Percentiles rank a stretch among this genome's conserved stretches.
phyloP scores from a whole-genome alignment of 768 basidiomycete genomes.

The Infundibulicybe gibba region DNA sequence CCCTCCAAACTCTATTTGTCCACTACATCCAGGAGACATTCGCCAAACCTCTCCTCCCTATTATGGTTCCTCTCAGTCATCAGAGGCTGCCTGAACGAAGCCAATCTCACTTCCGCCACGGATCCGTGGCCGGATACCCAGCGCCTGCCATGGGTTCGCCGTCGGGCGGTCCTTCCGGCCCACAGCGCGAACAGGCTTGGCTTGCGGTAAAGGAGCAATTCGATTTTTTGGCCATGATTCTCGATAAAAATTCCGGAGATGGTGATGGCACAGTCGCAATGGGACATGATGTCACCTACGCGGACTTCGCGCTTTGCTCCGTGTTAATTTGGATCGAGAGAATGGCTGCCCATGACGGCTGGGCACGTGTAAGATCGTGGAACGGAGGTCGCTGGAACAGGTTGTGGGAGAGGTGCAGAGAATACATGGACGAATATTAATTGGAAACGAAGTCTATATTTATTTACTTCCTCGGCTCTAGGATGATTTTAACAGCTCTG shows the following conservation, averaged over 20 bases:
- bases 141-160: conserved; percentile 8
- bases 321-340: conserved; percentile 73
- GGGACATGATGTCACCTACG: conserved; percentile 66
- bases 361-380: conserved; percentile 67
- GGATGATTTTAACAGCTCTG: no score
- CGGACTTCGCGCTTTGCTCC: conserved; percentile 72
- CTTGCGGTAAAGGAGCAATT: conserved; percentile 62
- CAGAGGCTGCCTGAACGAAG: conserved; percentile 54
- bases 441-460: no score
- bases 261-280: conserved; percentile 62
- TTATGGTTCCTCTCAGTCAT: conserved; percentile 69
- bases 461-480: no score
- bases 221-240: conserved; percentile 54
- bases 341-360: conserved; percentile 71
- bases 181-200: conserved; percentile 65
- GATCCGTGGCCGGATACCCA: conserved; percentile 9
- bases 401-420: conserved; percentile 57
- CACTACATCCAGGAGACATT: conserved; percentile 67
- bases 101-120: conserved; percentile 43
- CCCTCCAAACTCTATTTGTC: conserved; percentile 66
- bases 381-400: conserved; percentile 65
- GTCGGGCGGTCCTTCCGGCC: conserved; percentile 22
- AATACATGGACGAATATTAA: conserved; percentile 66
- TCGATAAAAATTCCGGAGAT: conserved; percentile 67
- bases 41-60: conserved; percentile 60